Conservation (phyloP, 2,329 filamentous ascomycete genomes). For the Sporothrix protearum region DNA sequence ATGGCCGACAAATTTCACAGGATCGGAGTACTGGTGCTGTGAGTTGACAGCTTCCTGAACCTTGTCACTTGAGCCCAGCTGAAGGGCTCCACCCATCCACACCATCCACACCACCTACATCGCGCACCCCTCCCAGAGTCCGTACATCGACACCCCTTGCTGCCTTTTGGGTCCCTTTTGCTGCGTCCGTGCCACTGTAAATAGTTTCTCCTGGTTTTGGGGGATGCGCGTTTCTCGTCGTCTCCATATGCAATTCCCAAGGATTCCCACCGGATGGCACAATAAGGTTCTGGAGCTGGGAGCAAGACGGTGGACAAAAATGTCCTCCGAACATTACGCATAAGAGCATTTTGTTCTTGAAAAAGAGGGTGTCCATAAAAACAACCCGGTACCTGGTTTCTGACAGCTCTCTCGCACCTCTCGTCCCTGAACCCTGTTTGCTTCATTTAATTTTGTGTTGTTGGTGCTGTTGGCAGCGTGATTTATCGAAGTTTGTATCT, state of each 20-base stretch:
- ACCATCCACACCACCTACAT: background rate
- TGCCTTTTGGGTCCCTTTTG: background rate
- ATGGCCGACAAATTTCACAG: too few species aligned
- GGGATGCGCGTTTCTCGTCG: background rate
- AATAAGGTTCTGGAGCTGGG: background rate
- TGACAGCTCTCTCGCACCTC: background rate
- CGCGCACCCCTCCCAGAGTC: background rate
- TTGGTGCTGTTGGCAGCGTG: background rate
- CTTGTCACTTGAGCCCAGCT: background rate
- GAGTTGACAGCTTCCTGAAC: background rate
- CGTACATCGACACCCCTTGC: background rate
- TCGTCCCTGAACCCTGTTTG: background rate
- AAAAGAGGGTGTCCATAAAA: background rate
- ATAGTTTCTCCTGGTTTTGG: background rate
- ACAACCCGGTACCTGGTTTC: background rate
- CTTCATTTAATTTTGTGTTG: background rate
- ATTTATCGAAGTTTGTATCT: background rate
- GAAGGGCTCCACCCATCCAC: conserved; percentile 9
- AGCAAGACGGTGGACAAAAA: background rate
- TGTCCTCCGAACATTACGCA: background rate
- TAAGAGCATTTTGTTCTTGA: background rate
- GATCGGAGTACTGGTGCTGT: too few species aligned
- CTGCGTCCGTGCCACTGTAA: background rate
- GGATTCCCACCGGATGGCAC: background rate
- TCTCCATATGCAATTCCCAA: background rate